Percentiles rank a stretch among this genome's conserved stretches.
Evolutionary conservation across 192 early-diverging fungal species (phyloP).

Genomic region (Podila epigama): DNA sequence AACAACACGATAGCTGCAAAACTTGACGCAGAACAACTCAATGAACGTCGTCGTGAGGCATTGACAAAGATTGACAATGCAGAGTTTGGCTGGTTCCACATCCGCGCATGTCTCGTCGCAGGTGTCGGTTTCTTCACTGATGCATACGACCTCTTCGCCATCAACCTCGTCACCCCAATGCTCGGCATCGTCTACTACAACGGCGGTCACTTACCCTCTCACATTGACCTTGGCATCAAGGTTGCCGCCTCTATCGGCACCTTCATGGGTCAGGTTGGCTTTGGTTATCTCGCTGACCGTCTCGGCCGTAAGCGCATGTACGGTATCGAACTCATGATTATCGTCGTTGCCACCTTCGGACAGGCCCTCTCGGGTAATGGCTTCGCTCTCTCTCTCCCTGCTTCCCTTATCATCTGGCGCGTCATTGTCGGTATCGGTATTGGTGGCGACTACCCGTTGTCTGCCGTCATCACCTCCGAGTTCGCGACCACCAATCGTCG

Average conservation of each 20-base stretch:
- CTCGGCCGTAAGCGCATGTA: slow-evolving; percentile 92
- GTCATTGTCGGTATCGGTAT: slow-evolving; percentile 92
- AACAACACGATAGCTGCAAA: slow-evolving; percentile 4
- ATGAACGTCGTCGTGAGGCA: slow-evolving; percentile 41
- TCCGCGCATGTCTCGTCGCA: slow-evolving; percentile 74
- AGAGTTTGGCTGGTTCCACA: slow-evolving; percentile 82
- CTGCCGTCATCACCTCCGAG: slow-evolving; percentile 93
- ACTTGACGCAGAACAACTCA: background rate
- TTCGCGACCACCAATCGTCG: slow-evolving; percentile 85
- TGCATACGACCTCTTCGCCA: slow-evolving; percentile 94
- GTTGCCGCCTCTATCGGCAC: slow-evolving; percentile 88
- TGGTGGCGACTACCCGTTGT: slow-evolving; percentile 96
- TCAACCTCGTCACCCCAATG: slow-evolving; percentile 88
- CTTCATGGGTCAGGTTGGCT: slow-evolving; percentile 82
- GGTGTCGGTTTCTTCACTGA: slow-evolving; percentile 91
- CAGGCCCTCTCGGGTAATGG: slow-evolving; percentile 80
- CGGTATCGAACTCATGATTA: slow-evolving; percentile 90
- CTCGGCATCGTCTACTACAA: slow-evolving; percentile 73
- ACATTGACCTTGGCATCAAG: slow-evolving; percentile 87
- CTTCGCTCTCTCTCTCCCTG: slow-evolving; percentile 65
- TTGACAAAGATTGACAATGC: slow-evolving; percentile 70
- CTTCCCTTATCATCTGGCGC: slow-evolving; percentile 85
- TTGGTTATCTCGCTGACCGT: slow-evolving; percentile 83
- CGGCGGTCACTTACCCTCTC: slow-evolving; percentile 56
- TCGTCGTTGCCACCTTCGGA: slow-evolving; percentile 87